phyloP scores from a whole-genome alignment of 345 rosid species.

The Linum usitatissimum region DNA sequence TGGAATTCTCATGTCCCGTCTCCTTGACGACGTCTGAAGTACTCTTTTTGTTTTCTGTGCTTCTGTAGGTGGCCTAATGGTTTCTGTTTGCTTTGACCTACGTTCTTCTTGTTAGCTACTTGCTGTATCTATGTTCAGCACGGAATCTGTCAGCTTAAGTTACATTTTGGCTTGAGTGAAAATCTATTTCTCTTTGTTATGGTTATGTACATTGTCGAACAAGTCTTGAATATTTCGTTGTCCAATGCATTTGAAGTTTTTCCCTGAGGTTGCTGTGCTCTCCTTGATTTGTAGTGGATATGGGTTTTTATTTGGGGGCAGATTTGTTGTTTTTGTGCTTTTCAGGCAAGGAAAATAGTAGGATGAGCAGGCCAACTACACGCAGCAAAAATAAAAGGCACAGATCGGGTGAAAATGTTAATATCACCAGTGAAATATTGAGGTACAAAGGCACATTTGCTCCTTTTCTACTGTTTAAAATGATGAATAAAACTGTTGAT shows the following conservation, averaged over 20 bases:
- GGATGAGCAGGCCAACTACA: conserved; percentile 66
- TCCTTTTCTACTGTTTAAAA: conserved; percentile 7
- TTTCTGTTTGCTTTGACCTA: too few species aligned
- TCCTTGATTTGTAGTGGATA: not conserved
- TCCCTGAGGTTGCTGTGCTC: not conserved
- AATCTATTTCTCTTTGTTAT: too few species aligned
- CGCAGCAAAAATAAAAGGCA: conserved; percentile 61
- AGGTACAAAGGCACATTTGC: conserved; percentile 22
- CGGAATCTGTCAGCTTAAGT: not conserved
- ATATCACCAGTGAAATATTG: conserved; percentile 42
- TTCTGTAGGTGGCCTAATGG: too few species aligned
- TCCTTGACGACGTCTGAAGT: not conserved
- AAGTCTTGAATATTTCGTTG: not conserved
- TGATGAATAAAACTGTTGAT: conserved; percentile 3
- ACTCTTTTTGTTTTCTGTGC: not conserved
- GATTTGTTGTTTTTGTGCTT: not conserved
- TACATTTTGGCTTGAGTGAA: too few species aligned
- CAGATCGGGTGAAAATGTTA: conserved; percentile 33
- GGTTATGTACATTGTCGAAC: too few species aligned
- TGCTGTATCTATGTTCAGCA: not conserved
- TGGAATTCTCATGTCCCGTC: not conserved
- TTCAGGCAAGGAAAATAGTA: conserved; percentile 26
- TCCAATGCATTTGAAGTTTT: not conserved
- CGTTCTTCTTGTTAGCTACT: too few species aligned
- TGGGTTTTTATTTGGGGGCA: not conserved